Conservation (phyloP, 345 rosid species). For the Camelina neglecta region DNA sequence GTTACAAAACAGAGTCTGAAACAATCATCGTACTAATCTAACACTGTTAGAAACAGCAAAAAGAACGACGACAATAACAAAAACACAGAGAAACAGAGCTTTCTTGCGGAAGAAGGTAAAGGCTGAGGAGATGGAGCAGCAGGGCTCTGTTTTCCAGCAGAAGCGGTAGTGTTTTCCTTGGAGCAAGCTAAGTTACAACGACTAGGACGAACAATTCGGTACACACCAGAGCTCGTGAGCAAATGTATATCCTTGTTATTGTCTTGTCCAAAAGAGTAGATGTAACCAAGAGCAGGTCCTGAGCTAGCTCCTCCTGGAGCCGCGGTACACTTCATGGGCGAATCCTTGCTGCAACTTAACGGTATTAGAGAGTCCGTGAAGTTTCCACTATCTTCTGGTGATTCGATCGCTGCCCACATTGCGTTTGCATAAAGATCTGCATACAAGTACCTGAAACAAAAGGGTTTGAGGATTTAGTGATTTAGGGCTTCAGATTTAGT, state of each 20-base stretch:
- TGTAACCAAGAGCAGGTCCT: slow-evolving; percentile 72
- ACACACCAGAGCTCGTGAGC: slow-evolving; percentile 76
- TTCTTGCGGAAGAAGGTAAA: slow-evolving; percentile 54
- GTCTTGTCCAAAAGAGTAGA: slow-evolving; percentile 86
- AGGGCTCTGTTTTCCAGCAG: slow-evolving; percentile 50
- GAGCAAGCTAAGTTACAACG: slow-evolving; percentile 84
- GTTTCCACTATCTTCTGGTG: slow-evolving; percentile 79
- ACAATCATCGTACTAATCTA: slow-evolving; percentile 22
- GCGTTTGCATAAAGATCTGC: slow-evolving; percentile 77
- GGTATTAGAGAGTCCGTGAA: slow-evolving; percentile 62
- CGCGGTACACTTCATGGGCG: slow-evolving; percentile 69
- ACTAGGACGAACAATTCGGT: slow-evolving; percentile 81
- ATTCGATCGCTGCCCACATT: slow-evolving; percentile 78
- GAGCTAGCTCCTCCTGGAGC: slow-evolving; percentile 56
- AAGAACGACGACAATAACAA: slow-evolving; percentile 28
- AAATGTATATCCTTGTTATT: slow-evolving; percentile 70
- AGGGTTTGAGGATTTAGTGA: slow-evolving; percentile 6
- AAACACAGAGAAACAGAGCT: slow-evolving; percentile 28
- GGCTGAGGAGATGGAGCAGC: slow-evolving; percentile 42
- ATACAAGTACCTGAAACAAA: slow-evolving; percentile 70
- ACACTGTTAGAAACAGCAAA: slow-evolving; percentile 8
- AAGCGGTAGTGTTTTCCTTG: slow-evolving; percentile 62
- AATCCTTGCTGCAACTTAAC: slow-evolving; percentile 67
- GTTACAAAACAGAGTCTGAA: slow-evolving; percentile 29
- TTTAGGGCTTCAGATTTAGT: neutral